phyloP scores from a whole-genome alignment of 164 flowering plant species.

The Vitis rupestris region DNA sequence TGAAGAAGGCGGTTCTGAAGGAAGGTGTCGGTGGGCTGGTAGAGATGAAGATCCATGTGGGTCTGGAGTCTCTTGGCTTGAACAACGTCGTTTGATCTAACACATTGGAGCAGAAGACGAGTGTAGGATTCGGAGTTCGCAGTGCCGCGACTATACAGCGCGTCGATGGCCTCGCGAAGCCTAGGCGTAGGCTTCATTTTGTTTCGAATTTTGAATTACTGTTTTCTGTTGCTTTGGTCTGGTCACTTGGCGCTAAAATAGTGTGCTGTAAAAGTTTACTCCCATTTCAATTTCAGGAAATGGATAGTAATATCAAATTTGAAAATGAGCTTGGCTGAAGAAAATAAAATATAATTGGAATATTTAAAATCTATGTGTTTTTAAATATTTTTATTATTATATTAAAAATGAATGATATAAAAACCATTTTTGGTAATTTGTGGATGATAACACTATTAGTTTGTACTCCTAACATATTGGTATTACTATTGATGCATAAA shows the following conservation, averaged over 20 bases:
- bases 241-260: background rate
- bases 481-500: too few relatives aligned
- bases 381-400: too few relatives aligned
- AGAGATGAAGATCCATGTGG: constrained; percentile 45
- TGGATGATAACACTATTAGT: too few relatives aligned
- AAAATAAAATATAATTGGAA: too few relatives aligned
- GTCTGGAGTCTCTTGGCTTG: constrained; percentile 47
- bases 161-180: constrained; percentile 43
- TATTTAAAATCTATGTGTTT: too few relatives aligned
- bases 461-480: too few relatives aligned
- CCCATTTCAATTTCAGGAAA: too few relatives aligned
- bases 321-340: too few relatives aligned
- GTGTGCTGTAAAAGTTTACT: too few relatives aligned
- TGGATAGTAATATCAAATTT: too few relatives aligned
- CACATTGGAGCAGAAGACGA: constrained; percentile 42
- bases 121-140: constrained; percentile 36
- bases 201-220: constrained; percentile 4
- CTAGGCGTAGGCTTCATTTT: constrained; percentile 31
- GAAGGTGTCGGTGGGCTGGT: constrained; percentile 32
- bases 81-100: constrained; percentile 31
- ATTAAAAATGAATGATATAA: too few relatives aligned
- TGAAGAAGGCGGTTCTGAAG: constrained; percentile 52
- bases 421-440: too few relatives aligned
- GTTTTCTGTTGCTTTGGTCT: constrained; percentile 13
- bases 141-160: constrained; percentile 26